Evolutionary conservation across 495 filamentous ascomycete genomes (phyloP), one percentile per base, ranked within the genome.

Genomic region (Mycothermus thermophilus): DNA sequence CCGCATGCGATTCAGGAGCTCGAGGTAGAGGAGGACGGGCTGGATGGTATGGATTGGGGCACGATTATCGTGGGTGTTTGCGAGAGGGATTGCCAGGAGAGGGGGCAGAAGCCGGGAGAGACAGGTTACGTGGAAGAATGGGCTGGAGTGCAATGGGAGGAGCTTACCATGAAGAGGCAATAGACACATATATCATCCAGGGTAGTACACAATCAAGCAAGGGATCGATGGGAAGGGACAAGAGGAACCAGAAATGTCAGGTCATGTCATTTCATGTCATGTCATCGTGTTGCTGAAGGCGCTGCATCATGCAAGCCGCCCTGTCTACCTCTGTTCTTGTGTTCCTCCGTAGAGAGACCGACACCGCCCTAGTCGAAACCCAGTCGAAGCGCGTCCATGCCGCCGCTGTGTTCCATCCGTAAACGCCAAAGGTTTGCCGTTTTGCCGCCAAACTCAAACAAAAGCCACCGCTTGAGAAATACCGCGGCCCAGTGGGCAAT

Each of bases 31-130:
- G 76, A 84, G 37, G 62, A 72, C 42, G 72, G 74, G 9, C 51
- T 93, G 34, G 84, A 88, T 25, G 90, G 92, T 0, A 95, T 99
- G 90, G 90, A 99, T 46, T 99, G 90, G 90, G 92, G 92, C 0
- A 94, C 82, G 10, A 67, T 99, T n/a, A 72, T 96, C 28, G 54
- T 95, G n/a, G 83, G 74, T 0, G 85, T 92, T 14, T 99, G 90
- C 44, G 54, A 50, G 48, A 53, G 24, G 46, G 46, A 48, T 41
- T 60, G 43, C 45, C 50, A 40, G 48, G 43, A 41, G 45, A 41
- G 38, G 35, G 56, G 41, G 26, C 43, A 38, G 17, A 41, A 6
- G 23, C 49, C 6, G 11, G 52, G 38, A 17, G 46, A 48, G 47
- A 52, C 43, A 19, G 53, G 46, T 1, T 95, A 85, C 61, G 44